Conservation (phyloP, 2,329 filamentous ascomycete genomes). For the Colletotrichum musae region DNA sequence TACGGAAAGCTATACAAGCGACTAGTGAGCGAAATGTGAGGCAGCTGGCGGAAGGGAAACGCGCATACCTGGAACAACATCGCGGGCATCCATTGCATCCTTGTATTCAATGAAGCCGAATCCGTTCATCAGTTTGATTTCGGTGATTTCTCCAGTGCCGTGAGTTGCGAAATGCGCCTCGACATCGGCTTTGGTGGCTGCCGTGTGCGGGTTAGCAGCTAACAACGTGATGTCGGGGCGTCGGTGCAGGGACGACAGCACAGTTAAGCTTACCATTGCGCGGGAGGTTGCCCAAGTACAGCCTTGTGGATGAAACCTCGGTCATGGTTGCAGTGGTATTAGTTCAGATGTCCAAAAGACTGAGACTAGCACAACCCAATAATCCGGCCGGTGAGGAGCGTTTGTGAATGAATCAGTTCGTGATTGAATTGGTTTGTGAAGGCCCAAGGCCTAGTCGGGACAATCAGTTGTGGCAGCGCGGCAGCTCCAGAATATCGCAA, state of each 20-base stretch:
- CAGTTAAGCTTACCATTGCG: conserved; percentile 83
- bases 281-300: conserved; percentile 98
- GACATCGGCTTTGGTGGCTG: conserved; percentile 97
- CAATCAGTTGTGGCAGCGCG: too few relatives aligned
- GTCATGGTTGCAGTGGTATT: conserved; percentile 70
- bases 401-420: neutral
- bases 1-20: conserved; percentile 70
- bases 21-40: conserved; percentile 11
- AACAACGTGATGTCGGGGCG: neutral
- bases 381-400: neutral
- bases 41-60: conserved; percentile 38
- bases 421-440: neutral
- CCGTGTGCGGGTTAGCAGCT: conserved; percentile 41
- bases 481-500: neutral
- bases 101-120: conserved; percentile 99
- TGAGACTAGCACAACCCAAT: neutral
- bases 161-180: conserved; percentile 95
- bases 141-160: conserved; percentile 96
- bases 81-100: conserved; percentile 96
- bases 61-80: conserved; percentile 93
- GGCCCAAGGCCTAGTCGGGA: neutral
- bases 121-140: conserved; percentile 99
- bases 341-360: conserved; percentile 16
- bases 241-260: conserved; percentile 9
- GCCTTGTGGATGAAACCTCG: conserved; percentile 93